Evolutionary conservation across 108 stramenopile genomes (phyloP).

Genomic region (Discostella stelligeroides): DNA sequence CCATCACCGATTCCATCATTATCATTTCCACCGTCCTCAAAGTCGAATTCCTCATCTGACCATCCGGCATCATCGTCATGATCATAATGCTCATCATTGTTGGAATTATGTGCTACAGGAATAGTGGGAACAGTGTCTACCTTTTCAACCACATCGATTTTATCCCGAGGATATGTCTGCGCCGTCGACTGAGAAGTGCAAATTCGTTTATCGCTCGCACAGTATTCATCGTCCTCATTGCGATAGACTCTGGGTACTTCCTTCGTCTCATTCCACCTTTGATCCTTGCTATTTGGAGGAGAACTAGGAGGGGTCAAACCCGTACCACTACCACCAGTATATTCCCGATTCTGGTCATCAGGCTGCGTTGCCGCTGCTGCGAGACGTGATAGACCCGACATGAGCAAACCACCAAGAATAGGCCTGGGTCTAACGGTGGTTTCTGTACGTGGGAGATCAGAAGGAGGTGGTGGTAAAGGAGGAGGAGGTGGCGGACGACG

Average conservation of each 20-base stretch:
- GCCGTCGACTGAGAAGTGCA: neutral
- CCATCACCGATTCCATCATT: neutral
- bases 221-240: conserved; percentile 17
- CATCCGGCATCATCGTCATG: conserved; percentile 42
- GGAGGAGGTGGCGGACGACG: conserved; percentile 5
- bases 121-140: neutral
- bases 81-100: neutral
- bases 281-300: neutral
- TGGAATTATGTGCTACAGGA: neutral
- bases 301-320: conserved; percentile 37
- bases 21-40: conserved; percentile 29
- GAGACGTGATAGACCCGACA: conserved; percentile 64
- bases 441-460: conserved; percentile 1
- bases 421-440: conserved; percentile 57
- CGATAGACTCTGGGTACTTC: conserved; percentile 15
- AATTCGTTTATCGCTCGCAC: neutral
- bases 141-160: neutral
- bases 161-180: neutral
- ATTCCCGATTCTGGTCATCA: conserved; percentile 39
- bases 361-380: conserved; percentile 70
- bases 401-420: conserved; percentile 75
- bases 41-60: conserved; percentile 48
- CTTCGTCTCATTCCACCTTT: neutral
- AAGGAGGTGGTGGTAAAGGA: conserved; percentile 22
- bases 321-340: conserved; percentile 19